Conservation (phyloP, 495 filamentous ascomycete species). For the Xanthoparmelia taractica region DNA sequence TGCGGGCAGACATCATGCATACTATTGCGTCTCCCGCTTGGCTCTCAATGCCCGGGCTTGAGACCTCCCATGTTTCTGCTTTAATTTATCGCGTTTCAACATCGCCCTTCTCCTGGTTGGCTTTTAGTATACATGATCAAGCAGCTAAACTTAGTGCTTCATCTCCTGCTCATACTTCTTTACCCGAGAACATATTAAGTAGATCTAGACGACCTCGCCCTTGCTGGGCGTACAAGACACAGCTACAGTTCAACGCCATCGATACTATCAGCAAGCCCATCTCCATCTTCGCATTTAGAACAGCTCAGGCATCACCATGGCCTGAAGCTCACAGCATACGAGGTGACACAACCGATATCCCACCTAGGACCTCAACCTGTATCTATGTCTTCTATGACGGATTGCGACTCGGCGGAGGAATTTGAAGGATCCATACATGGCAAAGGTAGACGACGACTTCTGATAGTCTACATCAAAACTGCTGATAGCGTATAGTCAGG, state of each 20-base stretch:
- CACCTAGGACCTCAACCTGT: background rate
- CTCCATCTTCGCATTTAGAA: background rate
- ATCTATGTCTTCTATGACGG: background rate
- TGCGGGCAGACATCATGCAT: too few relatives aligned
- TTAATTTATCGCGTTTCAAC: too few relatives aligned
- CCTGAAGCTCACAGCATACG: background rate
- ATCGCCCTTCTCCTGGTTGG: too few relatives aligned
- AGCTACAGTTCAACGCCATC: background rate
- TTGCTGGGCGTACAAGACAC: background rate
- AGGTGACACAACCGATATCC: background rate
- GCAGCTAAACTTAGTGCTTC: background rate
- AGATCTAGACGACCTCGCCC: background rate
- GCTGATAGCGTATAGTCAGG: background rate
- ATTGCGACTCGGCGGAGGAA: background rate
- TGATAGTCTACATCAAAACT: background rate
- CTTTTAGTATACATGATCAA: too few relatives aligned
- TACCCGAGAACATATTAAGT: background rate
- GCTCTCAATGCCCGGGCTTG: background rate
- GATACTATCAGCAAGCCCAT: background rate
- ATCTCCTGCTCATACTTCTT: background rate
- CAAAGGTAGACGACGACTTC: background rate
- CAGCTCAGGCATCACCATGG: too few relatives aligned
- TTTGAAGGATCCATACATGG: background rate
- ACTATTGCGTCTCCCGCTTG: background rate
- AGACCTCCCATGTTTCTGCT: background rate